Evolutionary conservation across 768 basidiomycete species (phyloP), one percentile per base, ranked within the genome.

Genomic region (Tricholoma bakamatsutake): DNA sequence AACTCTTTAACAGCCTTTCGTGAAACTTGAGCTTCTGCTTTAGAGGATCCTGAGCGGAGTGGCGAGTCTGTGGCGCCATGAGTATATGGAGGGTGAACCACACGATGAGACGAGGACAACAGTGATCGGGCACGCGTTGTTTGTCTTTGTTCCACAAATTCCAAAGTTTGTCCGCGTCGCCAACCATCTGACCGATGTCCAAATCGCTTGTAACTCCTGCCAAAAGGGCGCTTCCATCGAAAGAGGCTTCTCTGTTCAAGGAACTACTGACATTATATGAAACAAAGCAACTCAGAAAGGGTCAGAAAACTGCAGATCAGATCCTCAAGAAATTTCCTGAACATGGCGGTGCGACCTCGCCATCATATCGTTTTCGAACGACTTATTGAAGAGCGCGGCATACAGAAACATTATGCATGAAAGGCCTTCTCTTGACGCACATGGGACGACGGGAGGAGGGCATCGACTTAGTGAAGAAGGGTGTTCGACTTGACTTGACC

Each of bases 311-410:
- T 6, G 91, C 93, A 1, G 94, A 98, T 72, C 84, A 84, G 64
- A 94, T 98, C 68, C 83, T 99, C 68, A 95, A 93, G 75, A 97
- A 96, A 76, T 84, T 86, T 64, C 94, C 97, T 0, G 87, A 96
- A 42, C 94, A 99, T 78, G 97, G 96, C 64, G 95, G 96, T 93
- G 64, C 48, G 83, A 63, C 15, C n/a, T 47, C 46, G 28, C 15
- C 28, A 31, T 6, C 17, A 46, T 21, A n/a, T 9, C 47, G n/a
- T 49, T 27, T 50, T 54, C 21, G 28, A 45, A 24, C 39, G 34
- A 40, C 30, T 46, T 13, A 49, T 42, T 43, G 12, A 24, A 34
- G 45, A 47, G 46, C 39, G 49, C 53, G 51, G 34, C 50, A 13
- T 33, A 2, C 65, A 98, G 96, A 98, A 73, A 95, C 96, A 27